Conservation (phyloP, 2,329 filamentous ascomycete genomes). For the Didymella exigua region DNA sequence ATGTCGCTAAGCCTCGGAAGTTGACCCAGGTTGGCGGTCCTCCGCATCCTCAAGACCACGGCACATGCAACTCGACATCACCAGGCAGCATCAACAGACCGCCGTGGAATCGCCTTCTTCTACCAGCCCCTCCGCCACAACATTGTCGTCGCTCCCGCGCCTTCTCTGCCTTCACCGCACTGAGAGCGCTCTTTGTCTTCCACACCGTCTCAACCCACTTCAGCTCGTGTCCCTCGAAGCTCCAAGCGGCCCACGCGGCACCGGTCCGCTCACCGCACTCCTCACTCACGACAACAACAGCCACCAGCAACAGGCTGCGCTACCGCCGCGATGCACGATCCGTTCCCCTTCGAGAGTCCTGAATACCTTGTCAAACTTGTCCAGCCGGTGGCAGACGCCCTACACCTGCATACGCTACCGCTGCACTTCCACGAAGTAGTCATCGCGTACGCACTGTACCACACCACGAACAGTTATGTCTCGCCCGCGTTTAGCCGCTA, state of each 20-base stretch:
- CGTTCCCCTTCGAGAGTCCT: slow-evolving; percentile 68
- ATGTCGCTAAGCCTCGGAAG: slow-evolving; percentile 28
- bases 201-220: not conserved
- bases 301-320: not conserved
- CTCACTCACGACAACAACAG: slow-evolving; percentile 4
- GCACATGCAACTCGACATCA: slow-evolving; percentile 17
- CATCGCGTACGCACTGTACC: slow-evolving; percentile 70
- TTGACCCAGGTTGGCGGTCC: slow-evolving; percentile 14
- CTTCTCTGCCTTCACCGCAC: not conserved
- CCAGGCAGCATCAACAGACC: slow-evolving; percentile 12
- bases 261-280: slow-evolving; percentile 10
- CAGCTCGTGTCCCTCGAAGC: slow-evolving; percentile 1
- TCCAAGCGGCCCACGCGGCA: slow-evolving; percentile 11
- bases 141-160: not conserved
- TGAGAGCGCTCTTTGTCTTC: not conserved
- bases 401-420: slow-evolving; percentile 69
- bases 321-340: slow-evolving; percentile 67
- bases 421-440: slow-evolving; percentile 79
- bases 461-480: slow-evolving; percentile 67
- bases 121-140: not conserved
- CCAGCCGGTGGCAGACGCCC: slow-evolving; percentile 67
- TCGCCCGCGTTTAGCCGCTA: slow-evolving; percentile 69
- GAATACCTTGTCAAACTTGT: slow-evolving; percentile 61
- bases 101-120: slow-evolving; percentile 2
- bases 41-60: slow-evolving; percentile 6